Percentiles rank a stretch among this genome's conserved stretches.
These are phyloP conservation scores for Trametes meyenii DNA, from an alignment of 768 basidiomycete genomes.

Conservation along the genomic window DNA sequence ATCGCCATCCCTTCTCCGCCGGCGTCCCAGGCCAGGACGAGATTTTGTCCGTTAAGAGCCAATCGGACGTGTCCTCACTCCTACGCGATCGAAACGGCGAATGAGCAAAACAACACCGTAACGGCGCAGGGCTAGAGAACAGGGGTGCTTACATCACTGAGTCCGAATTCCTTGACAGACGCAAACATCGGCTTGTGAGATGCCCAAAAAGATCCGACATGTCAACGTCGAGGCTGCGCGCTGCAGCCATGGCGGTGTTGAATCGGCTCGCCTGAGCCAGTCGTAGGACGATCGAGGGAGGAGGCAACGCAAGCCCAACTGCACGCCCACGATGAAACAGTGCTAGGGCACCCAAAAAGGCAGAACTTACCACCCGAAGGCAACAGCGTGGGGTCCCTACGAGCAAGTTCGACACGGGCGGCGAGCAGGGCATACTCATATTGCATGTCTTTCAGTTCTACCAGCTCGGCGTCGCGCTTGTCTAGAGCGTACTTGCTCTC, in stretches of 20 bases:
- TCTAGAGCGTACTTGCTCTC: constrained; percentile 66
- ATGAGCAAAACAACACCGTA: constrained; percentile 5
- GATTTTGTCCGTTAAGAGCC: constrained; percentile 82
- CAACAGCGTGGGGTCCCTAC: constrained; percentile 62
- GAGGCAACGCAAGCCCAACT: constrained; percentile 52
- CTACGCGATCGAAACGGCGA: constrained; percentile 40
- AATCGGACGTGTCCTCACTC: constrained; percentile 71
- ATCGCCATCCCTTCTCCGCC: constrained; percentile 84
- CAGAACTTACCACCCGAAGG: constrained; percentile 63
- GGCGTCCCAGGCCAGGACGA: constrained; percentile 83
- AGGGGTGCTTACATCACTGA: constrained; percentile 51
- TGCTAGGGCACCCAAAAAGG: constrained; percentile 7
- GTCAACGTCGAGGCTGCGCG: constrained; percentile 75
- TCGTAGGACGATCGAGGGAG: constrained; percentile 70
- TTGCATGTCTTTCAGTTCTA: constrained; percentile 78
- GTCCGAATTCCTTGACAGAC: constrained; percentile 66
- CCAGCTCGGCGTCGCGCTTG: constrained; percentile 72
- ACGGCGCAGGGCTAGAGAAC: constrained; percentile 8
- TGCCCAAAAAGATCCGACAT: constrained; percentile 85
- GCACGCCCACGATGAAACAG: constrained; percentile 10
- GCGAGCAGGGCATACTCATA: constrained; percentile 76
- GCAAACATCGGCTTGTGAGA: constrained; percentile 77
- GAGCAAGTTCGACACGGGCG: constrained; percentile 76
- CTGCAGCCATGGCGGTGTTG: constrained; percentile 77
- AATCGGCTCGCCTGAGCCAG: constrained; percentile 80